phyloP scores from a whole-genome alignment of 306 rosid species.

The Corylus americana region DNA sequence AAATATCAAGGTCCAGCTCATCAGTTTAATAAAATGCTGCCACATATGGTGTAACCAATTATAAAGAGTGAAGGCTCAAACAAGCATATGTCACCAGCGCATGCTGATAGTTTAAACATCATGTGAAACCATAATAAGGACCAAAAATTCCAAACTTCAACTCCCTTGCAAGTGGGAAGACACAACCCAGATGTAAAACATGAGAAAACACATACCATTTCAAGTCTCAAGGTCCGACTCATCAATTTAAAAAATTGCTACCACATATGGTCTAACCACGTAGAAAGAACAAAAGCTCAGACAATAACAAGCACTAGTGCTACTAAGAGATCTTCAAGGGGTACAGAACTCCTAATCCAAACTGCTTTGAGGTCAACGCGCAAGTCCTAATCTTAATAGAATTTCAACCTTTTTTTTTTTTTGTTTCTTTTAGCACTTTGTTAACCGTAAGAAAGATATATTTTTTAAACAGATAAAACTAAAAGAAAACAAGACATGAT shows the following conservation, averaged over 20 bases:
- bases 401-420: not conserved
- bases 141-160: not conserved
- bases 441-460: not conserved
- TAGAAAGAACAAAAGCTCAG: slow-evolving; percentile 1
- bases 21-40: not conserved
- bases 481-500: not conserved
- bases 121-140: not conserved
- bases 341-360: not conserved
- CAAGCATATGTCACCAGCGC: not conserved
- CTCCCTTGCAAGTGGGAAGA: slow-evolving; percentile 3
- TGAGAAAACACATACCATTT: not conserved
- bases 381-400: not conserved
- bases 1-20: not conserved
- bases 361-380: not conserved
- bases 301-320: not conserved
- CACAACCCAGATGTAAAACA: not conserved
- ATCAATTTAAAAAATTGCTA: not conserved
- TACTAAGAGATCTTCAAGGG: not conserved
- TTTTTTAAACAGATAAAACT: not conserved
- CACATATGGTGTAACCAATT: not conserved
- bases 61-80: not conserved
- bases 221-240: not conserved
- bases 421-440: not conserved
- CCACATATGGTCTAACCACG: not conserved
- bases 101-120: not conserved